Evolutionary conservation across 2,329 filamentous ascomycete genomes (phyloP).

Genomic region (Parasarocladium wereldwijsianum): DNA sequence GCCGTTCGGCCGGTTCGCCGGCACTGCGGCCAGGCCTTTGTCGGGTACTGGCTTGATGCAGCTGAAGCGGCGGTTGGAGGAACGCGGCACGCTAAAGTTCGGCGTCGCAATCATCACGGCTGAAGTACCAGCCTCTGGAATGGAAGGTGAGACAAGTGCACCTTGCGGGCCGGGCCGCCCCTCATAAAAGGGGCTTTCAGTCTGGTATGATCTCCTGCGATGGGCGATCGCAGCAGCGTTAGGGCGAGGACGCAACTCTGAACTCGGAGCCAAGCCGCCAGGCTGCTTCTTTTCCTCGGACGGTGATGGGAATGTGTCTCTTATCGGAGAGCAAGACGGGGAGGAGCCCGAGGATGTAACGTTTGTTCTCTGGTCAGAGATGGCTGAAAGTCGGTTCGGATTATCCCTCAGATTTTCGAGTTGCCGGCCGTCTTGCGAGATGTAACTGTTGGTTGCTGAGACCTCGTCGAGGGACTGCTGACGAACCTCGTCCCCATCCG

Average conservation of each 20-base stretch:
- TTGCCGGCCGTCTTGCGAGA: constrained; percentile 43
- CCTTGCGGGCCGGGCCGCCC: constrained; percentile 2
- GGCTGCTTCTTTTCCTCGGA: constrained; percentile 10
- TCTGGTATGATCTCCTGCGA: constrained; percentile 36
- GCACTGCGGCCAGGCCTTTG: constrained; percentile 3
- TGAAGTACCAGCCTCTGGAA: constrained; percentile 5
- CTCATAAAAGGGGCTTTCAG: constrained; percentile 28
- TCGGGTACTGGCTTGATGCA: constrained; percentile 10
- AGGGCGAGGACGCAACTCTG: constrained; percentile 29
- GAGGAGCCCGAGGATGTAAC: constrained; percentile 45
- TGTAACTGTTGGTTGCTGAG: constrained; percentile 41
- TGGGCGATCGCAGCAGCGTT: constrained; percentile 36
- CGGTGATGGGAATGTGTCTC: constrained; percentile 28
- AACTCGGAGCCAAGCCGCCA: constrained; percentile 10
- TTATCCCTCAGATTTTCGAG: constrained; percentile 43
- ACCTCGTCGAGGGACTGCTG: constrained; percentile 35
- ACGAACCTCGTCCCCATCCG: constrained; percentile 14
- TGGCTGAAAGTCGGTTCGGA: constrained; percentile 40
- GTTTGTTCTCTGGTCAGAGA: constrained; percentile 45
- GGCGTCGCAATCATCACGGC: constrained; percentile 18
- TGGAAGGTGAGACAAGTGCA: constrained; percentile 6
- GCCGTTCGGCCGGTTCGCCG: constrained; percentile 11
- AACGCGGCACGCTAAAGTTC: constrained; percentile 39
- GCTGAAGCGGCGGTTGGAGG: constrained; percentile 29
- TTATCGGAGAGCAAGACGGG: constrained; percentile 38